Base-by-base conservation (phyloP, 352 stramenopile genomes). In the Phytophthora brassicae region DNA sequence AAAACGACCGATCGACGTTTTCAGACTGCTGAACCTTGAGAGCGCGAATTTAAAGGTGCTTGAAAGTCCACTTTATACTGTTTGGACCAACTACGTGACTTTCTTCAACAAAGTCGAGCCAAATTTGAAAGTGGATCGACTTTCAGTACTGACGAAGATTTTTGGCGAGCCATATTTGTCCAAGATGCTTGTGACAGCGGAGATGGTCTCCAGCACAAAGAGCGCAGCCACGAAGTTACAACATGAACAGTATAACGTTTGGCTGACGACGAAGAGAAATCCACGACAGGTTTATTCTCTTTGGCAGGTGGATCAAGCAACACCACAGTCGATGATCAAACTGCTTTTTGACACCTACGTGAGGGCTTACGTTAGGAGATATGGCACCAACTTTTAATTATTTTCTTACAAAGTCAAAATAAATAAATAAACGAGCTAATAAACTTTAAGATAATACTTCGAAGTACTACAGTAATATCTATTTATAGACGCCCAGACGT, bases 51-150 rank as follows among this genome's bases (percentile, higher is more conserved):
- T 49, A 6, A 60, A 19, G 13, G 2, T 47, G 9, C 38, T 55
- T 39, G 42, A 60, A 26, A 59, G 12, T 1, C 41, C 58, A 11
- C 24, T 55, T n/a, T 66, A 42, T 16, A 13, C n/a, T 9, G 17
- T 66, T n/a, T 66, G 49, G 58, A 44, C 31, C 11, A 55, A 55
- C 19, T 66, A 66, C 49, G 23, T 50, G 7, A 38, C 17, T 1
- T 49, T 41, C 14, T 24, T 60, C 23, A 44, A 28, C 16, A 43
- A 35, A 11, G 42, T 28, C 14, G 50, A 60, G 4, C 49, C 58
- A 2, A 39, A 9, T 3, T 44, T 39, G 13, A 60, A 60, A 26
- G 24, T 55, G 24, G 35, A 33, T 43, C 22, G 44, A 14, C 49
- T 60, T 28, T 36, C 23, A 9, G 19, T n/a, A 3, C 26, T 66